These are phyloP conservation scores for Colletotrichum trifolii DNA, from an alignment of 2,329 filamentous ascomycete species.

Conservation along the genomic window DNA sequence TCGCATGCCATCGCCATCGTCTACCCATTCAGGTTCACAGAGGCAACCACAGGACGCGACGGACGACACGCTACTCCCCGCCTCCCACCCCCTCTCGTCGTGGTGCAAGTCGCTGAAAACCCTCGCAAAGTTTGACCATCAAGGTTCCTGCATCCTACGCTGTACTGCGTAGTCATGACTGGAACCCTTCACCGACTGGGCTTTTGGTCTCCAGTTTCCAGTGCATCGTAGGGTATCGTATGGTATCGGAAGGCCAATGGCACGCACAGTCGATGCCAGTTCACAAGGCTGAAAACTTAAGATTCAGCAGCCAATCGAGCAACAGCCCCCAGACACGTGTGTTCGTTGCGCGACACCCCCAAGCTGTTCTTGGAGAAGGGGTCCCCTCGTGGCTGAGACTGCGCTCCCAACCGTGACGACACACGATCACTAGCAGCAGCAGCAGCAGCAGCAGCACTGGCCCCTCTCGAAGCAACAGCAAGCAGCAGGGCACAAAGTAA, in stretches of 20 bases:
- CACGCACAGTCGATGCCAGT: conserved; percentile 14
- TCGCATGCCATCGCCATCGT: conserved; percentile 8
- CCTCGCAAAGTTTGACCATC: conserved; percentile 18
- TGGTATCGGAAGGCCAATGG: not conserved
- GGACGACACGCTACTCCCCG: conserved; percentile 6
- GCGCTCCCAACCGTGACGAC: not conserved
- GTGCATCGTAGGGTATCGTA: not conserved
- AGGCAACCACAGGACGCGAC: not conserved
- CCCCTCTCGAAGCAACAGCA: not conserved
- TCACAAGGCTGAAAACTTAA: conserved; percentile 32
- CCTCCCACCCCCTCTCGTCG: not conserved
- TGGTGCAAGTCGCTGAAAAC: conserved; percentile 17
- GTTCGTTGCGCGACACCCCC: conserved; percentile 9
- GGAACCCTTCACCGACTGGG: conserved; percentile 9
- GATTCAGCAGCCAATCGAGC: conserved; percentile 29
- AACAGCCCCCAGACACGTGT: conserved; percentile 25
- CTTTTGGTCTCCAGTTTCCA: conserved; percentile 12
- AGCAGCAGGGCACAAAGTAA: too few relatives aligned
- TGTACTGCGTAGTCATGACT: not conserved
- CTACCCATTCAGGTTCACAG: not conserved
- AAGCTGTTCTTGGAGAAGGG: not conserved
- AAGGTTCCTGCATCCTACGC: conserved; percentile 12
- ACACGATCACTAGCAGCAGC: too few relatives aligned
- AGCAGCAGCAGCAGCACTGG: not conserved
- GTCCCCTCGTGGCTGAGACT: conserved; percentile 18